These are phyloP conservation scores for Carex cristatella DNA, from an alignment of 176 grass and related monocot genomes.

Conservation along the genomic window DNA sequence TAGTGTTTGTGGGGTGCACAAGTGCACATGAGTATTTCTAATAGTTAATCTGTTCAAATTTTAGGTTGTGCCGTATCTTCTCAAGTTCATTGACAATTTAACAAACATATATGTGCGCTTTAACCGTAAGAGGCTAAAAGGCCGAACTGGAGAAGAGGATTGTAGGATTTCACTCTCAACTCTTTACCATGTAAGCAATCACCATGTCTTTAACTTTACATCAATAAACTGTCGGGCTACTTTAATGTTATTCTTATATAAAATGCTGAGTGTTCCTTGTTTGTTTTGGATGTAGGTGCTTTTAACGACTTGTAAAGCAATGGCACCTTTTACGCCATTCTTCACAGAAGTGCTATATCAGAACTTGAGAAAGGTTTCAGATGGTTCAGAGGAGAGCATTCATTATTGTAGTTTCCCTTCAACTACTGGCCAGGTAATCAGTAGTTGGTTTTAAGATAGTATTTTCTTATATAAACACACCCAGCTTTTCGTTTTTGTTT, in stretches of 20 bases:
- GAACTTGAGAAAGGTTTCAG: conserved; percentile 77
- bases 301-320: conserved; percentile 78
- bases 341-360: conserved; percentile 97
- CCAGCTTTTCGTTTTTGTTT: not conserved
- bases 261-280: not conserved
- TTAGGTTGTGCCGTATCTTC: conserved; percentile 91
- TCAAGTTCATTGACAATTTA: conserved; percentile 94
- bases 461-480: not conserved
- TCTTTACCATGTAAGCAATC: conserved; percentile 69
- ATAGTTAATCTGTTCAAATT: conserved; percentile 17
- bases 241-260: not conserved
- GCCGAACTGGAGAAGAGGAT: conserved; percentile 95
- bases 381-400: conserved; percentile 70
- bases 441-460: not conserved
- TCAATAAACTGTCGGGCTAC: conserved; percentile 11
- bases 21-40: conserved; percentile 17
- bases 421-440: conserved; percentile 63
- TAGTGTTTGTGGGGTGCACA: no score
- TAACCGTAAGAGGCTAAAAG: conserved; percentile 92
- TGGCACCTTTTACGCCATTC: conserved; percentile 99
- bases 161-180: conserved; percentile 89
- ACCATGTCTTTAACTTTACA: conserved; percentile 11
- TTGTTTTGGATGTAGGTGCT: conserved; percentile 58
- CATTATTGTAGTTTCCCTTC: conserved; percentile 94
- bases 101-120: conserved; percentile 98